These are phyloP conservation scores for Hanseniaspora taiwanica DNA, from an alignment of 805 yeast species.

Conservation along the genomic window DNA sequence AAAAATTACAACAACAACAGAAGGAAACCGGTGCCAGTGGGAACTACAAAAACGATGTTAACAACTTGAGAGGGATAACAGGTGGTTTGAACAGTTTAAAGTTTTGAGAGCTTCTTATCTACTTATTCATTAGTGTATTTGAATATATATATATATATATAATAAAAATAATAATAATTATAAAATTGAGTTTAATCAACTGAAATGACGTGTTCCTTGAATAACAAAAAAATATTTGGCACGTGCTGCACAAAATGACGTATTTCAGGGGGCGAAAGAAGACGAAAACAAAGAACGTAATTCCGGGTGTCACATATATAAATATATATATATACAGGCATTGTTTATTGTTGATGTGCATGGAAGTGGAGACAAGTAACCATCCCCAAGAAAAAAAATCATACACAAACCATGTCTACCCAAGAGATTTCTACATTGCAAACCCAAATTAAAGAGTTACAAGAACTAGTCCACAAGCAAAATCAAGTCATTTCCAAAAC, in stretches of 20 bases:
- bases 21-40: conserved; percentile 3
- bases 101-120: conserved; percentile 7
- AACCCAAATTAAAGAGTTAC: conserved; percentile 36
- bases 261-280: too few relatives aligned
- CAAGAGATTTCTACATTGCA: conserved; percentile 19
- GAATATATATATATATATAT: too few relatives aligned
- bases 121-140: background rate
- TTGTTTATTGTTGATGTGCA: too few relatives aligned
- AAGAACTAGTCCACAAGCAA: conserved; percentile 49
- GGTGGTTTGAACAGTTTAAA: conserved; percentile 15
- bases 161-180: too few relatives aligned
- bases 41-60: conserved; percentile 9
- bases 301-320: too few relatives aligned
- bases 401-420: background rate
- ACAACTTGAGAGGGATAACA: conserved; percentile 9
- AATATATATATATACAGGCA: too few relatives aligned
- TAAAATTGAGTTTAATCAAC: too few relatives aligned
- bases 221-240: too few relatives aligned
- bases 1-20: conserved; percentile 13
- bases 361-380: background rate
- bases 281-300: too few relatives aligned
- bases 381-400: background rate
- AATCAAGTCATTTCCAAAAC: conserved; percentile 54
- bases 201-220: too few relatives aligned
- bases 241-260: too few relatives aligned